These are phyloP conservation scores for Yamadazyma pseudoaaseri DNA, from an alignment of 1,139 yeast genomes.

Conservation along the genomic window DNA sequence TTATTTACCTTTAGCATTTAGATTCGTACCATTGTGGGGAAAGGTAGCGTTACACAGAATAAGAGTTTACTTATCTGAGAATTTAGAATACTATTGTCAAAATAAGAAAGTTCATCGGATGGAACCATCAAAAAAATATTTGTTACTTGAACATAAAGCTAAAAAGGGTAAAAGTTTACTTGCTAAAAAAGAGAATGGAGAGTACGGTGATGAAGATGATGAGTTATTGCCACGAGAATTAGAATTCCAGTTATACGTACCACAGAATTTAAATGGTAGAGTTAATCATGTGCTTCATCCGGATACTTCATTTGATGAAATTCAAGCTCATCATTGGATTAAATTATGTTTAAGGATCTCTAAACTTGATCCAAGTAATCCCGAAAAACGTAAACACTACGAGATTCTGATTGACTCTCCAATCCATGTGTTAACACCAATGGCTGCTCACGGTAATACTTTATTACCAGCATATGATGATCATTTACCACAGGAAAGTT, in stretches of 20 bases:
- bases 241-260: constrained; percentile 82
- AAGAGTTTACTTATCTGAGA: constrained; percentile 82
- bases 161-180: constrained; percentile 46
- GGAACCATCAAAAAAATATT: constrained; percentile 81
- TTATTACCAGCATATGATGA: constrained; percentile 57
- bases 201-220: constrained; percentile 23
- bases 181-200: constrained; percentile 32
- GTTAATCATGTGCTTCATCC: constrained; percentile 59
- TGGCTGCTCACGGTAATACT: constrained; percentile 74
- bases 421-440: constrained; percentile 64
- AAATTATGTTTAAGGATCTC: constrained; percentile 81
- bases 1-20: constrained; percentile 77
- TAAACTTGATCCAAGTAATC: constrained; percentile 53
- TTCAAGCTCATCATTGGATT: constrained; percentile 92
- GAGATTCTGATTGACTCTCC: constrained; percentile 94
- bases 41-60: constrained; percentile 86
- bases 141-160: constrained; percentile 79
- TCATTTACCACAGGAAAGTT: constrained; percentile 16
- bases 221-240: constrained; percentile 59
- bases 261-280: constrained; percentile 54
- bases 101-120: constrained; percentile 85
- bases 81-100: constrained; percentile 83
- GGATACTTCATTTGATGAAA: constrained; percentile 73
- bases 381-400: constrained; percentile 73
- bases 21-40: constrained; percentile 76